Evolutionary conservation across 1,139 yeast species (phyloP), one percentile per base, ranked within the genome.

Genomic region (Pichia sp.): DNA sequence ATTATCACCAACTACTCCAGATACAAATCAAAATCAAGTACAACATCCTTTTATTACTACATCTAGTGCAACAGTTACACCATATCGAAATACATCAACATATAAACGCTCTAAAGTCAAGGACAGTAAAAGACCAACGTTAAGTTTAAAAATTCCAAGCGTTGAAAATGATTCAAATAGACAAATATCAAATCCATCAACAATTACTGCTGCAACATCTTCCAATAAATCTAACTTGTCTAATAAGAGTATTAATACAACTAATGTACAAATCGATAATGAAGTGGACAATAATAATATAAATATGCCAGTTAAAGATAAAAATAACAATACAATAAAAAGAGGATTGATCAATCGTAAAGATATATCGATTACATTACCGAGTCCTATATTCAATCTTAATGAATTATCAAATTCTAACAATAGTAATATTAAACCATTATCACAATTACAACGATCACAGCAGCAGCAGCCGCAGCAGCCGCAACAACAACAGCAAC

Each of bases 71-170:
- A 41, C 33, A 7, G 42, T 46, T 5, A 46, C 51, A 15, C 48
- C 42, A 15, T 37, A 40, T 23, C 42, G 28, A 22, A 26, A 22
- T 22, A 31, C 48, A 24, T 28, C 31, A 15, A 21, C 34, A 8
- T 28, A 18, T 21, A 40, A 42, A 33, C 29, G 38, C 16, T 43
- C 50, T 5, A 45, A 36, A 25, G 24, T 19, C 14, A 37, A 35
- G 15, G 45, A 41, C 14, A 41, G 18, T 13, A 52, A 53, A 29
- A 45, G 62, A 38, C 62, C 62, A 10, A 51, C 60, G 2, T 45
- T 59, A 30, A 54, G 60, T 38, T 47, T 59, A 25, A 52, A 54
- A 25, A 59, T 59, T 11, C 62, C 62, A 8, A 47, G 49, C 1
- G 46, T 52, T 21, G 50, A 54, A 5, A 51, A 49, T 6, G 45